Percentiles rank a stretch among this genome's conserved stretches.
phyloP scores from a whole-genome alignment of 2,329 filamentous ascomycete genomes.

The Juglanconis juglandina region DNA sequence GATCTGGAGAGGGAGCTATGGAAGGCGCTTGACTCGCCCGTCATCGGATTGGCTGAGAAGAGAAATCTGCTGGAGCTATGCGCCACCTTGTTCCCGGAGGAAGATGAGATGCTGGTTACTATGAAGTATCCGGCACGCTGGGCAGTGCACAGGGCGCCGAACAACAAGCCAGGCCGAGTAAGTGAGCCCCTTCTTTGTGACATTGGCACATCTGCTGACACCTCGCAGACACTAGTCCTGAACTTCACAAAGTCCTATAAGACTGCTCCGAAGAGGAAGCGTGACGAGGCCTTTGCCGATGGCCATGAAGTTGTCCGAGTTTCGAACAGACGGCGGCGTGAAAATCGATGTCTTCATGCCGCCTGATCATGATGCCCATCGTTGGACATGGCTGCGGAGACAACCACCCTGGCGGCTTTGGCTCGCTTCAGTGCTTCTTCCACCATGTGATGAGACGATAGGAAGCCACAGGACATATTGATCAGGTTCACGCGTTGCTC shows the following conservation, averaged over 20 bases:
- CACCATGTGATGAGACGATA: background rate
- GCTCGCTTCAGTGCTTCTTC: background rate
- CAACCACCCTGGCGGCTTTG: background rate
- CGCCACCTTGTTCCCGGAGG: conserved; percentile 46
- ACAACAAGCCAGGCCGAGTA: conserved; percentile 10
- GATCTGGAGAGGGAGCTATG: conserved; percentile 45
- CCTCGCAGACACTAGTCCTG: conserved; percentile 12
- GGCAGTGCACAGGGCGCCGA: conserved; percentile 26
- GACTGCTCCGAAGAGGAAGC: conserved; percentile 43
- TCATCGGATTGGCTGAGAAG: conserved; percentile 46
- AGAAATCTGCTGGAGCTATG: conserved; percentile 50
- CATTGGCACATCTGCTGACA: background rate
- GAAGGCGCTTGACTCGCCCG: conserved; percentile 45
- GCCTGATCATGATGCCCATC: background rate
- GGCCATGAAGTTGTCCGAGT: background rate
- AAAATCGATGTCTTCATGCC: background rate
- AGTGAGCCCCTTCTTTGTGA: background rate
- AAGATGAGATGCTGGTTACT: conserved; percentile 42
- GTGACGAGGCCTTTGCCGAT: conserved; percentile 28
- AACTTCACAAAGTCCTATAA: conserved; percentile 23
- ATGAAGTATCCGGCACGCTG: conserved; percentile 46
- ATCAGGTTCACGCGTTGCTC: background rate
- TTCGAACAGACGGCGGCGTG: background rate
- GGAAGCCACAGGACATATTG: background rate
- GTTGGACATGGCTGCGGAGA: background rate